Percentiles rank a stretch among this genome's conserved stretches.
Conservation (phyloP, 2,329 filamentous ascomycete species). For the Cordyceps fumosorosea region DNA sequence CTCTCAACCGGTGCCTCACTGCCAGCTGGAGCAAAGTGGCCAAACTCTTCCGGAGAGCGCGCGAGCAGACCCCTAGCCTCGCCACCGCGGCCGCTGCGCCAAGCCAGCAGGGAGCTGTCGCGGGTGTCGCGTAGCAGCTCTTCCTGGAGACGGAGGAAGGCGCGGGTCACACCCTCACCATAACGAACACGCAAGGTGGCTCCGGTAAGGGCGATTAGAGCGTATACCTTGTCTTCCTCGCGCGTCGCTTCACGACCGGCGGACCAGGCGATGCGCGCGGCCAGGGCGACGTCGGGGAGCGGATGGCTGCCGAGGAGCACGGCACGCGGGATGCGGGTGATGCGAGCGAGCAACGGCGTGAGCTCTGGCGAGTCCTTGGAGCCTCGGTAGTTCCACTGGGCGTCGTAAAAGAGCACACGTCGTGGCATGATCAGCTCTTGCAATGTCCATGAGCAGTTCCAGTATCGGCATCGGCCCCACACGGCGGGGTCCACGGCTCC, state of each 20-base stretch:
- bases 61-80: constrained; percentile 8
- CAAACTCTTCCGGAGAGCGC: constrained; percentile 8
- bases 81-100: background rate
- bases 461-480: constrained; percentile 6
- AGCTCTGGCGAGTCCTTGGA: constrained; percentile 4
- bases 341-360: background rate
- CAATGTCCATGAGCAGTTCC: constrained; percentile 9
- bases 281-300: constrained; percentile 4
- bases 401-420: constrained; percentile 7
- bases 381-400: constrained; percentile 5
- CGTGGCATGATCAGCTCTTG: constrained; percentile 10
- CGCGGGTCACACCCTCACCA: background rate
- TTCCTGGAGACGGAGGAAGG: constrained; percentile 11
- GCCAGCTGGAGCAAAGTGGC: background rate
- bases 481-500: no score
- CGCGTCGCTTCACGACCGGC: background rate
- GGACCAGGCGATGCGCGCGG: constrained; percentile 8
- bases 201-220: constrained; percentile 8
- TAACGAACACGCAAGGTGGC: constrained; percentile 2
- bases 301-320: background rate
- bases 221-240: constrained; percentile 7
- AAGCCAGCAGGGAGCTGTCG: constrained; percentile 10
- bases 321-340: constrained; percentile 5
- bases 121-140: constrained; percentile 10
- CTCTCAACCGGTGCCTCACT: background rate